Base-by-base conservation (phyloP, 768 basidiomycete genomes). In the Pleurotus tuber-regium region DNA sequence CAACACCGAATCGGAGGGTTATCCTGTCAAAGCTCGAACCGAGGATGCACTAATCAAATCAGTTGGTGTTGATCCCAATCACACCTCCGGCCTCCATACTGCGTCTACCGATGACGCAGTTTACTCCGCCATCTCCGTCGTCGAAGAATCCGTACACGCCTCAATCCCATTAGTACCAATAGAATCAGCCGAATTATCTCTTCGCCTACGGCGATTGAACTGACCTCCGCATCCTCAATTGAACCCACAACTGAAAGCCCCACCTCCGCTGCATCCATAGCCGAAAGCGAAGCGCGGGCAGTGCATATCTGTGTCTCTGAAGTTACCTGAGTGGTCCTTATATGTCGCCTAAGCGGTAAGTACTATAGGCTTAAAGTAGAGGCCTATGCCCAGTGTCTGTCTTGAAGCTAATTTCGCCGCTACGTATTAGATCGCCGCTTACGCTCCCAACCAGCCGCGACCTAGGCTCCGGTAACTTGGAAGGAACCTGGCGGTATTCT, bases 91-190 rank as follows among this genome's bases (percentile, higher is more conserved):
- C 19, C 18, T 18, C 28, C 18, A 25, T 3, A 4, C 49, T 11
- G 38, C 40, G 30, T 35, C 19, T 16, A 16, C 23, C 18, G 48
- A 18, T n/a, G 57, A 50, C 5, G 31, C 54, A 42, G 43, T 62
- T 21, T 33, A 43, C 21, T 46, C 59, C 12, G 52, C 54, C 30
- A 42, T 43, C 4, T 33, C 59, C 14, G 51, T 61, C 16, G 58
- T 55, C 1, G 61, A 55, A 31, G 61, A 59, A 48, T 57, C 58
- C 10, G 52, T 58, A 11, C 35, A 61, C 39, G 19, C n/a, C 19
- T 25, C 41, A 16, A 19, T 39, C 5, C n/a, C 50, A 18, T 25
- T 8, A 8, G n/a, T 52, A 21, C 10, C 48, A 14, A 29, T 25
- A 8, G 43, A 46, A 9, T 19, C 30, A 21, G 29, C 49, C 5